phyloP scores from a whole-genome alignment of 169 alveolate species.

The Babesia sp. region DNA sequence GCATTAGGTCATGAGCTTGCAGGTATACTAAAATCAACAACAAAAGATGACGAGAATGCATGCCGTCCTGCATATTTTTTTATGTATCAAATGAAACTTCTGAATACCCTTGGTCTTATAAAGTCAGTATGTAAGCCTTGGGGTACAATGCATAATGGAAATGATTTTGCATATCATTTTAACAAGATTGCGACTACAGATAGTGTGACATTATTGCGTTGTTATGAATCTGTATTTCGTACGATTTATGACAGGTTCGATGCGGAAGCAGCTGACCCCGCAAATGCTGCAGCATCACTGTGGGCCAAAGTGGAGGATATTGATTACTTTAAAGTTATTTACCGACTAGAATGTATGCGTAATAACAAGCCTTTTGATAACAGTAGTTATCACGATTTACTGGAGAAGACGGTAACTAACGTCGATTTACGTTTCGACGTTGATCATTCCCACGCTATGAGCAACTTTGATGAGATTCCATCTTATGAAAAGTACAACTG shows the following conservation, averaged over 20 bases:
- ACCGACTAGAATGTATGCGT: slow-evolving; percentile 58
- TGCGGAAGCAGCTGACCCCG: slow-evolving; percentile 52
- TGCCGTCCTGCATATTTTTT: slow-evolving; percentile 31
- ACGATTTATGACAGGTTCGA: slow-evolving; percentile 44
- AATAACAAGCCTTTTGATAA: slow-evolving; percentile 50
- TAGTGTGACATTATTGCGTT: slow-evolving; percentile 18
- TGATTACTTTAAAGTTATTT: slow-evolving; percentile 60
- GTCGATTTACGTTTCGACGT: slow-evolving; percentile 16
- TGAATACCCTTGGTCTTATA: slow-evolving; percentile 59
- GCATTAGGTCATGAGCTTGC: neutral
- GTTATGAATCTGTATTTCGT: slow-evolving; percentile 53
- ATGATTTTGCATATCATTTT: slow-evolving; percentile 61
- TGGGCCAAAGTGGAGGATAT: slow-evolving; percentile 60
- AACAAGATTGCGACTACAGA: slow-evolving; percentile 42
- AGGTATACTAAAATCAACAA: neutral
- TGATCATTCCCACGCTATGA: slow-evolving; percentile 16
- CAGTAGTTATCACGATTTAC: slow-evolving; percentile 35
- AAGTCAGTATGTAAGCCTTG: slow-evolving; percentile 66
- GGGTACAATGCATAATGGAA: slow-evolving; percentile 67
- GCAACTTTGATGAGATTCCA: slow-evolving; percentile 37
- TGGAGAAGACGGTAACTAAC: slow-evolving; percentile 38
- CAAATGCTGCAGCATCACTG: slow-evolving; percentile 20
- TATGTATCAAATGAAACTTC: slow-evolving; percentile 60
- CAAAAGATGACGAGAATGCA: neutral
- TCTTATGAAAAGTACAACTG: slow-evolving; percentile 36